A percentile compares a stretch with the other conserved stretches of the same genome.
phyloP scores from a whole-genome alignment of 1,139 yeast genomes.

The Saccharomycopsis phalli region DNA sequence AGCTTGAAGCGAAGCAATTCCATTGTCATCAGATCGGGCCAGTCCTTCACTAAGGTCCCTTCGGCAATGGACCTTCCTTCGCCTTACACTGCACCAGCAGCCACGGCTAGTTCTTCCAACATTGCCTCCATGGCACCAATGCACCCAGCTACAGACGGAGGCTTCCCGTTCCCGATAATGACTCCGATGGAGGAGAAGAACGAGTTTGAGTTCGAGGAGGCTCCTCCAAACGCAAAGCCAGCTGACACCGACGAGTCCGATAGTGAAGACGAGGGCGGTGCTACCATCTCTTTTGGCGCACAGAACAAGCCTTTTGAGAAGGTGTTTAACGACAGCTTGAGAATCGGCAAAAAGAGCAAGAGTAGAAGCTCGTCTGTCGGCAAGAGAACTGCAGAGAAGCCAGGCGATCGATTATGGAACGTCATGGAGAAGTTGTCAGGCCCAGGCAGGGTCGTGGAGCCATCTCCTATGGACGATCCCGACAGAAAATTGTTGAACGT shows the following conservation, averaged over 20 bases:
- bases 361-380: constrained; percentile 21
- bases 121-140: constrained; percentile 42
- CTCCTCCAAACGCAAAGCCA: constrained; percentile 13
- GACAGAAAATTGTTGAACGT: constrained; percentile 65
- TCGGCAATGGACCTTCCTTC: constrained; percentile 35
- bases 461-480: constrained; percentile 46
- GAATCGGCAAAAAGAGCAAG: background rate
- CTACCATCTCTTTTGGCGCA: constrained; percentile 48
- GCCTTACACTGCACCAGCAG: constrained; percentile 70
- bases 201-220: constrained; percentile 29
- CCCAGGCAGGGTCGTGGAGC: constrained; percentile 69
- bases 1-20: constrained; percentile 23
- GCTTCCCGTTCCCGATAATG: constrained; percentile 49
- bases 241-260: constrained; percentile 26
- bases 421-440: constrained; percentile 82
- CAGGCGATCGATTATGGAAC: constrained; percentile 68
- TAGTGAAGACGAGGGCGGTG: constrained; percentile 37
- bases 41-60: constrained; percentile 21
- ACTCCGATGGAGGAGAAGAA: constrained; percentile 41
- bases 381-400: constrained; percentile 20
- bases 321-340: constrained; percentile 16
- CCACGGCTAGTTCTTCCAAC: constrained; percentile 52
- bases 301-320: constrained; percentile 33
- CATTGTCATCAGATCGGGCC: constrained; percentile 24
- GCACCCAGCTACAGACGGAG: constrained; percentile 29